Conservation (phyloP, 2,329 filamentous ascomycete genomes). For the Grosmannia clavigera region DNA sequence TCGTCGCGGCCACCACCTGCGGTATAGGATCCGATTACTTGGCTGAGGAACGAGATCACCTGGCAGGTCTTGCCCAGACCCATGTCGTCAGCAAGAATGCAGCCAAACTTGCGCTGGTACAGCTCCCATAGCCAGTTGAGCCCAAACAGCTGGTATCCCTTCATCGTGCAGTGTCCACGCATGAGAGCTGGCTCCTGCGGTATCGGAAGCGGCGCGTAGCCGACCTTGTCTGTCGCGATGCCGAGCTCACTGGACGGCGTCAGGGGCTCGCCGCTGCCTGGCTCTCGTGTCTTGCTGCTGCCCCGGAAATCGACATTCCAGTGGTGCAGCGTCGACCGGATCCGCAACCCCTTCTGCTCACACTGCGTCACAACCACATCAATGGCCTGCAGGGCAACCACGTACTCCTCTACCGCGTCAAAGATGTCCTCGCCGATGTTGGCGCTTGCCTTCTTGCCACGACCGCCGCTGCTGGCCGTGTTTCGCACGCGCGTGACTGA, state of each 20-base stretch:
- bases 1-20: conserved; percentile 7
- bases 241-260: conserved; percentile 27
- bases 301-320: conserved; percentile 40
- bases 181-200: conserved; percentile 62
- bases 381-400: conserved; percentile 68
- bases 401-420: conserved; percentile 53
- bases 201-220: conserved; percentile 28
- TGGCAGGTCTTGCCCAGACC: conserved; percentile 93
- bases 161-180: conserved; percentile 64
- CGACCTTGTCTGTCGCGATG: conserved; percentile 12
- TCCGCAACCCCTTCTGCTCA: conserved; percentile 52
- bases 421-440: conserved; percentile 41
- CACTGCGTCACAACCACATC: conserved; percentile 71
- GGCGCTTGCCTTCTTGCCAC: conserved; percentile 31
- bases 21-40: conserved; percentile 56
- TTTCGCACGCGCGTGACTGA: conserved; percentile 54
- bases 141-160: conserved; percentile 87
- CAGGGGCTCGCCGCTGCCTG: conserved; percentile 10
- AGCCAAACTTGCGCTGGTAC: conserved; percentile 66
- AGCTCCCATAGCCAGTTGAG: conserved; percentile 89
- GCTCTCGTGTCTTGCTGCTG: conserved; percentile 16
- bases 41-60: conserved; percentile 81
- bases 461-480: conserved; percentile 19
- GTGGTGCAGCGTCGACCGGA: conserved; percentile 31
- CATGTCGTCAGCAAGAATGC: conserved; percentile 96